A percentile compares a stretch with the other conserved stretches of the same genome.
These are phyloP conservation scores for Trametes elegans DNA, from an alignment of 768 basidiomycete species.

Conservation along the genomic window DNA sequence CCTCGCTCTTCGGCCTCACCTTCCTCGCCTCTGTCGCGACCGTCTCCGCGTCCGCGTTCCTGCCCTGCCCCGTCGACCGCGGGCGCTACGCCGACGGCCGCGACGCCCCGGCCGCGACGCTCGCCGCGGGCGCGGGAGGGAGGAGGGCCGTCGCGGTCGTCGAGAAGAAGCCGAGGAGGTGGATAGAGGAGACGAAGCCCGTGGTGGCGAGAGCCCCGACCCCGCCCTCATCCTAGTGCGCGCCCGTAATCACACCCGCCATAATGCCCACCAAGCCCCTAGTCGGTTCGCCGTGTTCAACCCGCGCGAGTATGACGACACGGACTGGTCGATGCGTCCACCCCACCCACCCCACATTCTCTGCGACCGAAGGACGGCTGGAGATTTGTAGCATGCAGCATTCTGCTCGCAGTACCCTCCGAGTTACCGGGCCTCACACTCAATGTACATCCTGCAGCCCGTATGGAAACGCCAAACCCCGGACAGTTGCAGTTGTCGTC, in stretches of 20 bases:
- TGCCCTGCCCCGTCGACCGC: conserved; percentile 75
- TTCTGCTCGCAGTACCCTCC: no score
- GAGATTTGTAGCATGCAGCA: no score
- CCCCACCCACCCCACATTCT: no score
- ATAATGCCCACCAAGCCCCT: background rate
- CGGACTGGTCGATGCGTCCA: no score
- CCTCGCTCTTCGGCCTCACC: conserved; percentile 77
- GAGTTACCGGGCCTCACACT: no score
- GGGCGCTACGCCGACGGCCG: conserved; percentile 57
- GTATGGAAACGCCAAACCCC: no score
- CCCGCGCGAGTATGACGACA: no score
- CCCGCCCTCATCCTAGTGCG: conserved; percentile 6
- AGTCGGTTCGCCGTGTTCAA: background rate
- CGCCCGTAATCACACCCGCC: conserved; percentile 10
- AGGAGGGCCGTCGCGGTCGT: conserved; percentile 36
- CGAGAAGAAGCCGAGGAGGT: conserved; percentile 66
- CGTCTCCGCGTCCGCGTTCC: conserved; percentile 73
- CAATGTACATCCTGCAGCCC: no score
- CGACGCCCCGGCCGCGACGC: conserved; percentile 36
- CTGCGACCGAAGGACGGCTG: no score
- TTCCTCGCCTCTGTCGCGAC: conserved; percentile 77
- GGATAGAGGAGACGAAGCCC: conserved; percentile 71
- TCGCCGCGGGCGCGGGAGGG: conserved; percentile 19
- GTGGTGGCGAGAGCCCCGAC: conserved; percentile 8
- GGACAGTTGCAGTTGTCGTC: no score